A percentile compares a stretch with the other conserved stretches of the same genome.
Conservation (phyloP, 1,139 yeast species). For the Spathaspora sp. region DNA sequence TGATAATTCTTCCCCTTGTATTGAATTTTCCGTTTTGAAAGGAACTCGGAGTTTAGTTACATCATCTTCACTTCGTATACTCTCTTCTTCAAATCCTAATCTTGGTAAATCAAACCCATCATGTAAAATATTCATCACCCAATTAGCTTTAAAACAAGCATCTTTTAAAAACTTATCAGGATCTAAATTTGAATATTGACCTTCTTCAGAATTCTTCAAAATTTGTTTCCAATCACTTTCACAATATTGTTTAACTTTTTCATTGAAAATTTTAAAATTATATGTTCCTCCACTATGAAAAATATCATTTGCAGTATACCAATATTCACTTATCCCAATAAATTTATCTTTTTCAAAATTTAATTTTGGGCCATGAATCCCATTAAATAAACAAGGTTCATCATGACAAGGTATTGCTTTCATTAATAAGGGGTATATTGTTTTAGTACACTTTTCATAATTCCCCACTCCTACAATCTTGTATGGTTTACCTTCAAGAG, state of each 20-base stretch:
- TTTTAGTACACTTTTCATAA: slow-evolving; percentile 63
- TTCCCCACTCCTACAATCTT: slow-evolving; percentile 64
- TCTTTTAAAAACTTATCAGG: slow-evolving; percentile 51
- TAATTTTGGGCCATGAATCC: slow-evolving; percentile 74
- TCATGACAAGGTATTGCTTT: slow-evolving; percentile 74
- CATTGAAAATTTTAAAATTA: slow-evolving; percentile 59
- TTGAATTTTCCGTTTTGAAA: slow-evolving; percentile 59
- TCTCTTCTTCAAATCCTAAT: slow-evolving; percentile 48
- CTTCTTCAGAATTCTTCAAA: slow-evolving; percentile 47
- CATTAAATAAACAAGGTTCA: slow-evolving; percentile 75
- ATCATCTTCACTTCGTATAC: slow-evolving; percentile 16
- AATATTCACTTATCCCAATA: slow-evolving; percentile 78
- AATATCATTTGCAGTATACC: slow-evolving; percentile 84
- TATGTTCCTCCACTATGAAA: slow-evolving; percentile 78
- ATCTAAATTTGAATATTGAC: slow-evolving; percentile 49
- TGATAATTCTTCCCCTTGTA: slow-evolving; percentile 60
- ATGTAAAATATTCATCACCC: slow-evolving; percentile 75
- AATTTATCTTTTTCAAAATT: slow-evolving; percentile 71
- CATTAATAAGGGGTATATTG: slow-evolving; percentile 67
- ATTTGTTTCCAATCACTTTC: slow-evolving; percentile 62
- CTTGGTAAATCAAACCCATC: slow-evolving; percentile 79
- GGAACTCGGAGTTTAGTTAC: slow-evolving; percentile 46
- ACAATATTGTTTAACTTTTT: slow-evolving; percentile 62
- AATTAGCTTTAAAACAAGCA: slow-evolving; percentile 80
- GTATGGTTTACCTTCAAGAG: slow-evolving; percentile 44